Conservation (phyloP, 2,329 filamentous ascomycete species). For the Amesomyces nigricolor region DNA sequence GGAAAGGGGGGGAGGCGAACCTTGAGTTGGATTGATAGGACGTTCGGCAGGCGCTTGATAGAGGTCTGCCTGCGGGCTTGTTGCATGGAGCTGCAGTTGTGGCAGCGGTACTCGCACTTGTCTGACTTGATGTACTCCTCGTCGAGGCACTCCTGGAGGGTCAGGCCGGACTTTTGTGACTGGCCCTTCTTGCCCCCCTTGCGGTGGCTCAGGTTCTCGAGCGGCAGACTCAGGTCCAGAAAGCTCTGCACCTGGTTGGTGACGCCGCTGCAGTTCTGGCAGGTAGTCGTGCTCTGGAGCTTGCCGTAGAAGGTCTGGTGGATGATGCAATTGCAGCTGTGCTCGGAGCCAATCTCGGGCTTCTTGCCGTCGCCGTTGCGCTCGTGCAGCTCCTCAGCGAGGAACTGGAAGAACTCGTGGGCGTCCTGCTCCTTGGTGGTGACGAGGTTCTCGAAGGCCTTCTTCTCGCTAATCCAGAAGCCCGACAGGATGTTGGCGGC, state of each 20-base stretch:
- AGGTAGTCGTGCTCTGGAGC: constrained; percentile 83
- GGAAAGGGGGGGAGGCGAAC: constrained; percentile 39
- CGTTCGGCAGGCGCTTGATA: constrained; percentile 79
- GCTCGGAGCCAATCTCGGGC: constrained; percentile 53
- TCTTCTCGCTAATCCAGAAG: constrained; percentile 80
- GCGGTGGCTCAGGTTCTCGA: constrained; percentile 71
- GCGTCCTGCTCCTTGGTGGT: constrained; percentile 95
- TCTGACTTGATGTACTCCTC: constrained; percentile 83
- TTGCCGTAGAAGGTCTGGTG: constrained; percentile 94
- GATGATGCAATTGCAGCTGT: constrained; percentile 80
- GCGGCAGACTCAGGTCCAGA: constrained; percentile 80
- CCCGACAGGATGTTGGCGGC: constrained; percentile 83
- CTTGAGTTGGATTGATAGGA: constrained; percentile 89
- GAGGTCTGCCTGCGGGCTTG: constrained; percentile 79
- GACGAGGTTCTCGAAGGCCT: constrained; percentile 66
- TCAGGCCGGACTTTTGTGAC: constrained; percentile 44
- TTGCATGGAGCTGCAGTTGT: constrained; percentile 69
- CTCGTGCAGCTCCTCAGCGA: constrained; percentile 85
- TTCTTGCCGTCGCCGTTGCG: constrained; percentile 67
- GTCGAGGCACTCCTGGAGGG: constrained; percentile 68
- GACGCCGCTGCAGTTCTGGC: constrained; percentile 76
- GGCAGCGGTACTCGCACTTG: constrained; percentile 83
- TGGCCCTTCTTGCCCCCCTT: constrained; percentile 44
- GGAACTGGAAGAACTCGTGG: constrained; percentile 94
- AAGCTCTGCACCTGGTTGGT: constrained; percentile 84